Evolutionary conservation across 768 basidiomycete genomes (phyloP).

Genomic region (Leccinum rimulosum): DNA sequence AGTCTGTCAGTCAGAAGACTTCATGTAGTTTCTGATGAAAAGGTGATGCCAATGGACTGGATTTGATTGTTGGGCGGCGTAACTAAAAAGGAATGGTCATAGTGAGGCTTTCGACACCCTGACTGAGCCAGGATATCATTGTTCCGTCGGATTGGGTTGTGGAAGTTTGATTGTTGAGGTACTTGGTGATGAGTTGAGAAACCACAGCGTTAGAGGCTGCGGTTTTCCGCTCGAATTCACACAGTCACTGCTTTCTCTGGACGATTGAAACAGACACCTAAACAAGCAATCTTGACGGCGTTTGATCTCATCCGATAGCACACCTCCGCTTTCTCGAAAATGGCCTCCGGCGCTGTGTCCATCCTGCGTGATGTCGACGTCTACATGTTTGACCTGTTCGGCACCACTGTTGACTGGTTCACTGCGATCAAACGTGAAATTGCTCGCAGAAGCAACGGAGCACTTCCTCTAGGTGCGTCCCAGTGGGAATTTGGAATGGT

Average conservation of each 20-base stretch:
- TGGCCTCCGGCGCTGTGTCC: slow-evolving; percentile 1
- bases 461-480: slow-evolving; percentile 16
- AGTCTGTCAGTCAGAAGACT: slow-evolving; percentile 41
- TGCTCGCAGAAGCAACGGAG: slow-evolving; percentile 11
- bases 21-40: slow-evolving; percentile 54
- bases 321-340: background rate
- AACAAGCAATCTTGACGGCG: background rate
- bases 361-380: slow-evolving; percentile 35
- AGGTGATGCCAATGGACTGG: slow-evolving; percentile 54
- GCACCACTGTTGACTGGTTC: slow-evolving; percentile 48
- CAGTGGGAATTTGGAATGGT: background rate
- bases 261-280: too few species aligned
- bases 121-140: slow-evolving; percentile 62
- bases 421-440: slow-evolving; percentile 22
- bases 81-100: slow-evolving; percentile 62
- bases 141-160: slow-evolving; percentile 56
- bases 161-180: slow-evolving; percentile 60
- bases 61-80: slow-evolving; percentile 56
- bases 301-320: background rate
- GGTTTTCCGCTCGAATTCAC: slow-evolving; percentile 14
- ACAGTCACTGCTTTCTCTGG: too few species aligned
- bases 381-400: slow-evolving; percentile 49
- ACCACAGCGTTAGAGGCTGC: slow-evolving; percentile 41
- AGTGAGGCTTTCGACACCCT: slow-evolving; percentile 54
- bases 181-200: slow-evolving; percentile 65